Base-by-base conservation (phyloP, 768 basidiomycete genomes). In the Botryobasidium botryosum region DNA sequence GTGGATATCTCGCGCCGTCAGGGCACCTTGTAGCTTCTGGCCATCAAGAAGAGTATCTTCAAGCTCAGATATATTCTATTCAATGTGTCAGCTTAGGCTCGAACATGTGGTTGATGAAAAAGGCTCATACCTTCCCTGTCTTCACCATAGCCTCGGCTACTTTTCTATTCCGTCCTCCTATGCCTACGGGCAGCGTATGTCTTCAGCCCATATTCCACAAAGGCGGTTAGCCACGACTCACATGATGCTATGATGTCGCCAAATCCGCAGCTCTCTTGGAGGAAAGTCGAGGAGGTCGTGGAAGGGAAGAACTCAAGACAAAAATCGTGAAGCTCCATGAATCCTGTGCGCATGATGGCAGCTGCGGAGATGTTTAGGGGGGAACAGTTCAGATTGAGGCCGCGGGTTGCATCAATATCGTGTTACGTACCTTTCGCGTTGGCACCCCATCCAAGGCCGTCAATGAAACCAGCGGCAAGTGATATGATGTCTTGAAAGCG, bases 231-330 rank as follows among this genome's bases (percentile, higher is more conserved):
- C n/a, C 18, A 13, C 31, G 10, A 49, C 58, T 52, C 32, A 63
- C 65, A 66, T 17, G 63, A 64, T 6, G 66, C 65, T 52, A 68
- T 67, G 27, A 68, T 53, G 53, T 68, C 67, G 13, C 66, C 67
- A 23, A 68, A 56, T 26, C 67, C 67, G 3, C 64, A 61, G 45
- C 56, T 58, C 50, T 68, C 63, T 38, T 63, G 51, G n/a, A 66
- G 50, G 54, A 68, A 68, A 0, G 67, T 67, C 12, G 57, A 58
- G 21, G 58, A 55, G 51, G 62, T 58, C 46, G 63, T 59, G 33
- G 57, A 56, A 3, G 59, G 52, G 57, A 68, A 67, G 57, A 66
- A 68, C 48, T 67, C 66, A 37, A 58, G 52, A 36, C 62, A 62
- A 55, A 67, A 67, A 38, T 61, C 49, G 51, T 65, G 65, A 62